Evolutionary conservation across 495 filamentous ascomycete species (phyloP).

Genomic region (Annulohypoxylon moriforme): DNA sequence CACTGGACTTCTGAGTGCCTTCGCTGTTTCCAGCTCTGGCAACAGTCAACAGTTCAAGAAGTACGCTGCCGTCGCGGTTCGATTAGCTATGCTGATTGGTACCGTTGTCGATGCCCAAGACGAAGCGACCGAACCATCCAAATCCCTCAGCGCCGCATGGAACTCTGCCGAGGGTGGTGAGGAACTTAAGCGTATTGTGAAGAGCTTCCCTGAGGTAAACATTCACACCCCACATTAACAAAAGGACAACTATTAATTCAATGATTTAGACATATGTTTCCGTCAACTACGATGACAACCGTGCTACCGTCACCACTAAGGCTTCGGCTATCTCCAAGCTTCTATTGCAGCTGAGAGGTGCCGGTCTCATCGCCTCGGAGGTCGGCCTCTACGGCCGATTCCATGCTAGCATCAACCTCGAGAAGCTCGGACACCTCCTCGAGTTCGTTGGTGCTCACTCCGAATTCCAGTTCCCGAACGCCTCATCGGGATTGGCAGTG

Average conservation of each 20-base stretch:
- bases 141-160: slow-evolving; percentile 38
- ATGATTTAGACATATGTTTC: slow-evolving; percentile 57
- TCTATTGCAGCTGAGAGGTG: slow-evolving; percentile 48
- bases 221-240: not conserved
- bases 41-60: slow-evolving; percentile 46
- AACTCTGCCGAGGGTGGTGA: slow-evolving; percentile 14
- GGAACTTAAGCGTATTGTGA: slow-evolving; percentile 27
- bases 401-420: slow-evolving; percentile 46
- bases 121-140: slow-evolving; percentile 27
- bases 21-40: slow-evolving; percentile 52
- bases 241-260: slow-evolving; percentile 7
- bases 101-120: slow-evolving; percentile 59
- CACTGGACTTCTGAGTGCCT: slow-evolving; percentile 58
- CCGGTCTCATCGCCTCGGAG: slow-evolving; percentile 50
- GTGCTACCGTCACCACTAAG: slow-evolving; percentile 53
- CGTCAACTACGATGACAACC: slow-evolving; percentile 55
- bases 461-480: slow-evolving; percentile 55
- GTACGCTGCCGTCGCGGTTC: slow-evolving; percentile 56
- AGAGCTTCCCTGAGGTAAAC: slow-evolving; percentile 37
- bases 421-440: slow-evolving; percentile 22
- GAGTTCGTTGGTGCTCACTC: slow-evolving; percentile 44
- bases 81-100: slow-evolving; percentile 48
- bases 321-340: slow-evolving; percentile 39
- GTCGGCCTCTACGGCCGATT: slow-evolving; percentile 56
- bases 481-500: slow-evolving; percentile 43